Percentiles rank a stretch among this genome's conserved stretches.
These are phyloP conservation scores for Globisporangium heterothallicum DNA, from an alignment of 352 stramenopile genomes.

Conservation along the genomic window DNA sequence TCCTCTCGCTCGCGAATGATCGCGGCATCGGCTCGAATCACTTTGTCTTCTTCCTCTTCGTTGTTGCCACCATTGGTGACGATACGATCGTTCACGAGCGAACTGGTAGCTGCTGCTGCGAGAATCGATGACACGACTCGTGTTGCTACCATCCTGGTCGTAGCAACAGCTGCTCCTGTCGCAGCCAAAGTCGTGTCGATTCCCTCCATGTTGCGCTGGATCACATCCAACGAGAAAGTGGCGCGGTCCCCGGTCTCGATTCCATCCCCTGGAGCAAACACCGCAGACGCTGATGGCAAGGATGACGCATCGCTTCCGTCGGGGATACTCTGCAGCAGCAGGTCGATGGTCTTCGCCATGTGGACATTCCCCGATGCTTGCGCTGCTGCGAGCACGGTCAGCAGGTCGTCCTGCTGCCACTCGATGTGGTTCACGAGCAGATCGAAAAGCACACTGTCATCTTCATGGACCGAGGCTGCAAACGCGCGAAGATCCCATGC, in stretches of 20 bases:
- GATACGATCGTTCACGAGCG: no score
- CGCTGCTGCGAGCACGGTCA: neutral
- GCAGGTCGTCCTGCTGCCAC: slow-evolving; percentile 5
- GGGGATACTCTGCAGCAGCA: slow-evolving; percentile 5
- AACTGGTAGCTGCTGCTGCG: neutral
- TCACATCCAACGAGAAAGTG: slow-evolving; percentile 11
- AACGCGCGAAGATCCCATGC: slow-evolving; percentile 5
- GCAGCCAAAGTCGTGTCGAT: neutral
- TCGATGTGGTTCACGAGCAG: slow-evolving; percentile 7
- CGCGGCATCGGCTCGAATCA: slow-evolving; percentile 8
- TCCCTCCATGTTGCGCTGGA: slow-evolving; percentile 6
- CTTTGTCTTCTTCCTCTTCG: slow-evolving; percentile 6
- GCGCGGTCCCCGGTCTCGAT: slow-evolving; percentile 4
- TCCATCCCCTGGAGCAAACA: slow-evolving; percentile 8
- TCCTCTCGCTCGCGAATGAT: slow-evolving; percentile 6
- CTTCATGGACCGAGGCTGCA: neutral
- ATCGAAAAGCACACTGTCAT: slow-evolving; percentile 5
- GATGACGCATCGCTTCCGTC: neutral
- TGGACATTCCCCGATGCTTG: neutral
- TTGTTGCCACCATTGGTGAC: no score
- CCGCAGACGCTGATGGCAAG: neutral
- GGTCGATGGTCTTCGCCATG: slow-evolving; percentile 4
- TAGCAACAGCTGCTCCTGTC: neutral
- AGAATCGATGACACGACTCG: neutral
- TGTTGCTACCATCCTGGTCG: neutral